Conservation (phyloP, 352 stramenopile genomes). For the Pythium guiyangense region DNA sequence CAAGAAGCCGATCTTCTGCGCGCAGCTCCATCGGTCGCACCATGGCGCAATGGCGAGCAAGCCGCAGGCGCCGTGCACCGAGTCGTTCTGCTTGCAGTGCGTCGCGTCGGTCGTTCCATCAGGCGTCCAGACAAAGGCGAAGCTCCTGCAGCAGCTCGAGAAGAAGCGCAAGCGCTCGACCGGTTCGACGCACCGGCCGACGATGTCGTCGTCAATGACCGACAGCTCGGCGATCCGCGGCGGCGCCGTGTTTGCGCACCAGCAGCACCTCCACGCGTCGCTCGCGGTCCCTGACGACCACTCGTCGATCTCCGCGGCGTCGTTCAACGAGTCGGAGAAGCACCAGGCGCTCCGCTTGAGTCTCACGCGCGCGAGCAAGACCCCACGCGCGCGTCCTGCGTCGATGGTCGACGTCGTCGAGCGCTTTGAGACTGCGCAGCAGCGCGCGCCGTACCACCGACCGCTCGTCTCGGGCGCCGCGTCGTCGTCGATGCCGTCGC, state of each 20-base stretch:
- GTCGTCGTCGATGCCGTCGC: constrained; percentile 38
- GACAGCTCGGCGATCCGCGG: constrained; percentile 20
- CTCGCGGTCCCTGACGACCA: constrained; percentile 39
- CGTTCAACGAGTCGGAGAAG: constrained; percentile 70
- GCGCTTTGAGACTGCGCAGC: constrained; percentile 41
- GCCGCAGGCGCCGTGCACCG: constrained; percentile 40
- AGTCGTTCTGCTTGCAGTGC: constrained; percentile 74
- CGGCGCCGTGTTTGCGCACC: background rate
- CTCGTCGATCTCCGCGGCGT: constrained; percentile 65
- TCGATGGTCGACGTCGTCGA: constrained; percentile 63
- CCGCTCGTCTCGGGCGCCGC: constrained; percentile 25
- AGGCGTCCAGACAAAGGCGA: constrained; percentile 58
- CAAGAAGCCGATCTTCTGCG: constrained; percentile 72
- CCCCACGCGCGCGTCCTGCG: constrained; percentile 7
- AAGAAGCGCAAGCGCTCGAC: constrained; percentile 48
- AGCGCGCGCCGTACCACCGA: constrained; percentile 5
- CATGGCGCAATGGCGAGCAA: constrained; percentile 18
- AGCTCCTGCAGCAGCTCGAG: constrained; percentile 54
- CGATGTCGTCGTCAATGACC: constrained; percentile 21
- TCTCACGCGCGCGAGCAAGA: constrained; percentile 19
- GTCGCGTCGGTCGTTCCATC: constrained; percentile 64
- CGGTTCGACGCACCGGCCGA: constrained; percentile 24
- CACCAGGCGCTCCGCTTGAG: constrained; percentile 57
- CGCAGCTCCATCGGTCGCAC: constrained; percentile 43
- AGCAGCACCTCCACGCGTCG: constrained; percentile 31